Conservation (phyloP, 176 grass and related monocot genomes). For the Aegilops umbellulata region DNA sequence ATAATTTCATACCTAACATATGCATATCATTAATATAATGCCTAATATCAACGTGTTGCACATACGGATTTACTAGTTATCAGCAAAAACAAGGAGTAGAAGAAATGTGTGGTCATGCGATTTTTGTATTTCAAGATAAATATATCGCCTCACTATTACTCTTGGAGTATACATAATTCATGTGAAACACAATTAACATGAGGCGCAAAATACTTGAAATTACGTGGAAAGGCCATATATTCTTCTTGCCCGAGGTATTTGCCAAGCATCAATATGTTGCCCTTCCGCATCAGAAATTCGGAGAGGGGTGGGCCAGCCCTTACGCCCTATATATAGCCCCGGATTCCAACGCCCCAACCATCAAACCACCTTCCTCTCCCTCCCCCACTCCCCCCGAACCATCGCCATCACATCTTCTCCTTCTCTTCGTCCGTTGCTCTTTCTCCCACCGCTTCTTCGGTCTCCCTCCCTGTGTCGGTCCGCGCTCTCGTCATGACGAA, state of each 20-base stretch:
- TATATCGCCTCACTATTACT: background rate
- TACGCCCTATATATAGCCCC: slow-evolving; percentile 30
- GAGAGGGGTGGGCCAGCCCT: background rate
- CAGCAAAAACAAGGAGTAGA: too few species aligned
- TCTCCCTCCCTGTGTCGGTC: background rate
- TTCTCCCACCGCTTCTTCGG: background rate
- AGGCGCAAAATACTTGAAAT: background rate
- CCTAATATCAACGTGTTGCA: too few species aligned
- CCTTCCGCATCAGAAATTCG: background rate
- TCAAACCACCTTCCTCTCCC: background rate
- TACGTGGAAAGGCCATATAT: background rate
- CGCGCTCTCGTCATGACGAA: slow-evolving; percentile 43
- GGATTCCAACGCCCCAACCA: background rate
- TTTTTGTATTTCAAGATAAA: too few species aligned
- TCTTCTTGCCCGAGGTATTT: background rate
- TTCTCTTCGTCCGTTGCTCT: background rate
- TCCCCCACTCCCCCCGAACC: background rate
- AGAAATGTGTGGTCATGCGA: background rate
- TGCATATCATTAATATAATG: too few species aligned
- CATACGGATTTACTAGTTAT: too few species aligned
- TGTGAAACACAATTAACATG: background rate
- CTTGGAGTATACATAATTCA: background rate
- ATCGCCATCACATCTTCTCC: background rate
- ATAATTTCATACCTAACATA: too few species aligned
- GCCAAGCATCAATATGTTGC: background rate